These are phyloP conservation scores for Kwoniella shivajii DNA, from an alignment of 1,284 basidiomycete species.

Conservation along the genomic window DNA sequence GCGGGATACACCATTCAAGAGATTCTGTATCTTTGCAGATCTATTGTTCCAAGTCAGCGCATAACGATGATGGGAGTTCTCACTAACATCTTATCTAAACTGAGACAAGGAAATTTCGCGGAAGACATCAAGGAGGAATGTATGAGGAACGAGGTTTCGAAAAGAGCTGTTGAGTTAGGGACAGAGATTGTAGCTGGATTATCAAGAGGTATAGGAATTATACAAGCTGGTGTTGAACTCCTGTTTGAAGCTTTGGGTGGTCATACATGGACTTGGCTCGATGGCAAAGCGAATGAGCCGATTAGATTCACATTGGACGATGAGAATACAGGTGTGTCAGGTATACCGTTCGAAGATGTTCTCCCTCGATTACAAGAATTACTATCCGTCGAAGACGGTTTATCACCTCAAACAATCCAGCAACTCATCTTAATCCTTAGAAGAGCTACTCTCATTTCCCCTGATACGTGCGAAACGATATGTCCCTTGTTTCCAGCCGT, in stretches of 20 bases:
- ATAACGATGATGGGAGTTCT: constrained; percentile 78
- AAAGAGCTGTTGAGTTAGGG: constrained; percentile 35
- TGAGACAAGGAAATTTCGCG: constrained; percentile 9
- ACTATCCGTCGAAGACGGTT: constrained; percentile 26
- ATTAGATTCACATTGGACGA: background rate
- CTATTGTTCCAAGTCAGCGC: constrained; percentile 80
- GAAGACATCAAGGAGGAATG: constrained; percentile 11
- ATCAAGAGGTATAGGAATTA: constrained; percentile 27
- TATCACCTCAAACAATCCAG: constrained; percentile 25
- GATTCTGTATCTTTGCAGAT: constrained; percentile 77
- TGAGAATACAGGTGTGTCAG: constrained; percentile 18
- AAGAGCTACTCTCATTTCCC: constrained; percentile 64
- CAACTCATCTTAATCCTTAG: constrained; percentile 68
- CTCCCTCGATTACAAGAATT: constrained; percentile 34
- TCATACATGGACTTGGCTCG: constrained; percentile 25
- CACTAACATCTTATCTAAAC: constrained; percentile 59
- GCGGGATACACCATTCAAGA: constrained; percentile 90
- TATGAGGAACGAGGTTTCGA: constrained; percentile 11
- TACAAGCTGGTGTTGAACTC: constrained; percentile 40
- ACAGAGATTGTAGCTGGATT: constrained; percentile 26
- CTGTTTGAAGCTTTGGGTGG: constrained; percentile 36
- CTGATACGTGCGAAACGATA: constrained; percentile 62
- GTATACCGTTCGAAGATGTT: constrained; percentile 44
- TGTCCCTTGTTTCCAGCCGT: constrained; percentile 61
- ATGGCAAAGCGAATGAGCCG: background rate